Evolutionary conservation across 139 green algal species (phyloP), one percentile per base, ranked within the genome.

Genomic region (Chlorella vulgaris): DNA sequence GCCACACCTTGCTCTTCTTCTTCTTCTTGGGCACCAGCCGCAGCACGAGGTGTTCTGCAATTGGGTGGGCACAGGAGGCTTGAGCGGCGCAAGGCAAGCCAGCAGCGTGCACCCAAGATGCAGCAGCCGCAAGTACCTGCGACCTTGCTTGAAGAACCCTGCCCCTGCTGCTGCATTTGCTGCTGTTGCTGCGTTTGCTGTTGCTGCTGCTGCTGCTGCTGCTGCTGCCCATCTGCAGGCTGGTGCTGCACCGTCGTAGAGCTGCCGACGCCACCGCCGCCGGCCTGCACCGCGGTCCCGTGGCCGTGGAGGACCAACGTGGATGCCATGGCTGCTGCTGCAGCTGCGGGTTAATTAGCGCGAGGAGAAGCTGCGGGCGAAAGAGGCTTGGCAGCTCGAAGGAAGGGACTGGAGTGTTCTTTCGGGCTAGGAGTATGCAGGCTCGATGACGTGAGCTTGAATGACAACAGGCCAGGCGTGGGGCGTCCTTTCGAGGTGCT

Each of bases 41-140:
- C 19, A 86, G 74, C 39, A 83, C 69, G 47, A 86, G 65, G 38
- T 86, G 82, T 28, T 86, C 73, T 81, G 76, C 82, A 67, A 8
- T 7, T 28, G 7, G 50, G 35, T 29, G 38, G n/a, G 63, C 31
- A 43, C 40, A 29, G 35, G 26, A 39, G n/a, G n/a, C n/a, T n/a
- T n/a, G n/a, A n/a, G n/a, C n/a, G n/a, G n/a, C n/a, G n/a, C 6
- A 29, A 43, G 63, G 4, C 2, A 29, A 47, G 7, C 60, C n/a
- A 13, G 22, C 21, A 33, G 10, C 35, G 60, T 31, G n/a, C 60
- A 31, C 8, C 24, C n/a, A n/a, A n/a, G n/a, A n/a, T n/a, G n/a
- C n/a, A n/a, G n/a, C n/a, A n/a, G n/a, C n/a, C n/a, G n/a, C n/a
- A n/a, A 26, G 4, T 26, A 70, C 33, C 7, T 43, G 63, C 7